Conservation (phyloP, 1,139 yeast genomes). For the Williopsis jadinii region DNA sequence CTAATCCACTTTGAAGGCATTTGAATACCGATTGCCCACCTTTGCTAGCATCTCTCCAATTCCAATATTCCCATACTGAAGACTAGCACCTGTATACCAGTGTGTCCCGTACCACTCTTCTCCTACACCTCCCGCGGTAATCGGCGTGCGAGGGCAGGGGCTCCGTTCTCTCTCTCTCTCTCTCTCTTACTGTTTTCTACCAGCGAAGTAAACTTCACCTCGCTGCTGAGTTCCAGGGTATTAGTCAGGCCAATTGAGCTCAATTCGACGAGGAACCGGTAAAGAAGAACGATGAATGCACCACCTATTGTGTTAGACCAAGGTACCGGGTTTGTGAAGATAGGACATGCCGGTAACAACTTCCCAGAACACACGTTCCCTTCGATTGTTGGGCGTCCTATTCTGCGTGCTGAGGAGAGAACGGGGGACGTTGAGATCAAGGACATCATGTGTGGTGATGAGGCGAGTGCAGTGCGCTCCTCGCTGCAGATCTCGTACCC, state of each 20-base stretch:
- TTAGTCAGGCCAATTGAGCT: neutral
- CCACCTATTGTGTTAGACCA: constrained; percentile 73
- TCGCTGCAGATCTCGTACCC: constrained; percentile 90
- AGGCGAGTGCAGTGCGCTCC: constrained; percentile 87
- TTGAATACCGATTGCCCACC: too few species aligned
- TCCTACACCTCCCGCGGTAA: too few species aligned
- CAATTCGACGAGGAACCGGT: neutral
- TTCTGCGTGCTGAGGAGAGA: constrained; percentile 92
- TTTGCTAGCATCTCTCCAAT: too few species aligned
- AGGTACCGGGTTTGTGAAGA: constrained; percentile 96
- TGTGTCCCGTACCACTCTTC: too few species aligned
- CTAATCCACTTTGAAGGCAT: too few species aligned
- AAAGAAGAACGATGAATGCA: constrained; percentile 12
- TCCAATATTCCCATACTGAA: too few species aligned
- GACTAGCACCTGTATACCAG: too few species aligned
- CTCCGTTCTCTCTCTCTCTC: too few species aligned
- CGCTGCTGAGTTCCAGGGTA: neutral
- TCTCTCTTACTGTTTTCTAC: too few species aligned
- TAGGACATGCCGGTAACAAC: constrained; percentile 94
- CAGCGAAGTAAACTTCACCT: too few species aligned
- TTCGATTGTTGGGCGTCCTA: constrained; percentile 96
- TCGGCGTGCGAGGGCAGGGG: too few species aligned
- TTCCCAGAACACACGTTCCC: constrained; percentile 99
- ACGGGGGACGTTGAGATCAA: constrained; percentile 65
- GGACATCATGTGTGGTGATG: constrained; percentile 97